Evolutionary conservation across 768 basidiomycete genomes (phyloP).

Genomic region (Lactifluus pinguis): DNA sequence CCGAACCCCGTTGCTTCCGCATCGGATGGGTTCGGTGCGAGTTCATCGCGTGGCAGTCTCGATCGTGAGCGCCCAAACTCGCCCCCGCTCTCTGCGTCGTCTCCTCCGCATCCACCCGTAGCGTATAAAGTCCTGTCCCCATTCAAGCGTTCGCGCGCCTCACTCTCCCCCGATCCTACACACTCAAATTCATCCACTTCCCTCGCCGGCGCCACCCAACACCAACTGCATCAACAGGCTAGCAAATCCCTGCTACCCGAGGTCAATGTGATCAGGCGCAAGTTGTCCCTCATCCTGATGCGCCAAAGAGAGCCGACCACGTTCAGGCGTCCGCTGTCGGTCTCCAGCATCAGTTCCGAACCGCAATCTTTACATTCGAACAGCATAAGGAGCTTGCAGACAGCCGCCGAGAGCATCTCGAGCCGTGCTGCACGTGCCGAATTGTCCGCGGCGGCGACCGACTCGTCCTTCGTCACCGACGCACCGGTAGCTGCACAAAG

Average conservation of each 20-base stretch:
- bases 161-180: conserved; percentile 11
- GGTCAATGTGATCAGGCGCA: conserved; percentile 22
- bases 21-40: conserved; percentile 11
- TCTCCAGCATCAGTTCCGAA: conserved; percentile 41
- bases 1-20: conserved; percentile 28
- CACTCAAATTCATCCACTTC: conserved; percentile 17
- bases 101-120: conserved; percentile 17
- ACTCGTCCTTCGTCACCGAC: neutral
- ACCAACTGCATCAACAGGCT: neutral
- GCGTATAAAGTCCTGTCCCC: conserved; percentile 24
- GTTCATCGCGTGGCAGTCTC: conserved; percentile 13
- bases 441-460: neutral
- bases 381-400: conserved; percentile 51
- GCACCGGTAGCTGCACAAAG: neutral
- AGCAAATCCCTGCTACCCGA: neutral
- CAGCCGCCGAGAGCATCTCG: conserved; percentile 37
- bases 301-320: conserved; percentile 22
- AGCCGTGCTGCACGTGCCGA: conserved; percentile 23
- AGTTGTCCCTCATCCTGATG: conserved; percentile 30
- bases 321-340: conserved; percentile 37
- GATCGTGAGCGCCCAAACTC: conserved; percentile 10
- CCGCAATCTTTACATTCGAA: conserved; percentile 29
- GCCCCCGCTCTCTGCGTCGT: neutral
- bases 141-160: conserved; percentile 18
- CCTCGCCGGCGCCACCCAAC: neutral